phyloP scores from a whole-genome alignment of 2,329 filamentous ascomycete species.

The Fusarium subtropicale region DNA sequence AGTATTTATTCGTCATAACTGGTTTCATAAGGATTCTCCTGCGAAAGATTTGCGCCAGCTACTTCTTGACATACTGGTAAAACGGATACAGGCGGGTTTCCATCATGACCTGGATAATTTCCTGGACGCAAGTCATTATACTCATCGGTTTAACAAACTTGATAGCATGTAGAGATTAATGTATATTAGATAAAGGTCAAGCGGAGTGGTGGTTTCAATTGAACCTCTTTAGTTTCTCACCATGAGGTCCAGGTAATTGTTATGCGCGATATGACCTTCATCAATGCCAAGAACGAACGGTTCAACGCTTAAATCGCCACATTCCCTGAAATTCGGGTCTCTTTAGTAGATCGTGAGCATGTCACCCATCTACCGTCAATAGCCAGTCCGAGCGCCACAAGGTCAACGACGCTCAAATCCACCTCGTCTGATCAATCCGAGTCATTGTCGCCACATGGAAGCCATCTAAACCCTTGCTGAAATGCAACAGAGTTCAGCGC shows the following conservation, averaged over 20 bases:
- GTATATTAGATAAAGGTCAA: background rate
- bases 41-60: conserved; percentile 10
- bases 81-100: conserved; percentile 16
- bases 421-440: background rate
- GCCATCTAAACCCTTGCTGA: background rate
- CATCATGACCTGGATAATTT: conserved; percentile 16
- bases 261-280: no score
- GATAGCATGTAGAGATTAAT: background rate
- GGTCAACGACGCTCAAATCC: background rate
- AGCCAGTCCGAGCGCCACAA: conserved; percentile 6
- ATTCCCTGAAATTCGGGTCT: background rate
- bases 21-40: conserved; percentile 24
- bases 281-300: background rate
- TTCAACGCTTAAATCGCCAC: background rate
- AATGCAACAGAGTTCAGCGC: conserved; percentile 17
- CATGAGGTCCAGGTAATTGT: no score
- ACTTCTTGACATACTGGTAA: conserved; percentile 6
- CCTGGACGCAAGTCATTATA: conserved; percentile 16
- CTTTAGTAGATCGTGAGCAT: background rate
- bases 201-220: background rate
- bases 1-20: conserved; percentile 45
- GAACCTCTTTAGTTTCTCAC: background rate
- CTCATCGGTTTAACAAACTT: conserved; percentile 8
- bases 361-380: background rate
- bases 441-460: conserved; percentile 22